Percentiles rank a stretch among this genome's conserved stretches.
These are phyloP conservation scores for Tetraselmis chui DNA, from an alignment of 139 green algal species.

Conservation along the genomic window DNA sequence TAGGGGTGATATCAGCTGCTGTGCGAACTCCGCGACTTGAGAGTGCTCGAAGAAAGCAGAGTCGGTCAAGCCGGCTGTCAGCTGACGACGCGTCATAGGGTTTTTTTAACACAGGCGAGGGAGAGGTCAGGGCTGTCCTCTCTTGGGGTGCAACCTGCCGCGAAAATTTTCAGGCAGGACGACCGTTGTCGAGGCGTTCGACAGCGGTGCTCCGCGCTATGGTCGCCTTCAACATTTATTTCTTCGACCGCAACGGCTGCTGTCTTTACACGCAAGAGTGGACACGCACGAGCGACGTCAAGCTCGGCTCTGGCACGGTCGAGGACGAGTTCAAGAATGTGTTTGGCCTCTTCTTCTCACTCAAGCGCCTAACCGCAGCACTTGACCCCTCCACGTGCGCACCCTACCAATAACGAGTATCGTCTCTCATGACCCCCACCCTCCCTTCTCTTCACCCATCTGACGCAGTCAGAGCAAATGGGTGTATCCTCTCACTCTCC, in stretches of 20 bases:
- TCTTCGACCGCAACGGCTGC: constrained; percentile 71
- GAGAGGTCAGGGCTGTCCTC: too few relatives aligned
- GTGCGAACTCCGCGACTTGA: too few relatives aligned
- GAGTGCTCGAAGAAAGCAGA: too few relatives aligned
- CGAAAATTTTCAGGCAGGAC: too few relatives aligned
- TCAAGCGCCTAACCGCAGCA: constrained; percentile 75
- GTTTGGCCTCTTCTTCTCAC: constrained; percentile 90
- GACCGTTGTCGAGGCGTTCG: too few relatives aligned
- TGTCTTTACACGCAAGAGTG: constrained; percentile 90
- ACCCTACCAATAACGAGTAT: not conserved
- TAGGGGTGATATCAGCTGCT: too few relatives aligned
- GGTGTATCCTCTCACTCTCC: constrained; percentile 1
- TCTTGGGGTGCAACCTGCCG: too few relatives aligned
- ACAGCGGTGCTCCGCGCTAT: constrained; percentile 28
- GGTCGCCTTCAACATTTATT: constrained; percentile 69
- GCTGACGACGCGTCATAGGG: too few relatives aligned
- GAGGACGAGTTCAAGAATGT: constrained; percentile 90
- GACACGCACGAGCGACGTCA: constrained; percentile 66
- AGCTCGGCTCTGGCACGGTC: constrained; percentile 52
- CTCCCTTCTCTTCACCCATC: not conserved
- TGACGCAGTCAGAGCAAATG: not conserved
- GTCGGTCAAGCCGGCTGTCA: too few relatives aligned
- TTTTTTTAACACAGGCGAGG: too few relatives aligned
- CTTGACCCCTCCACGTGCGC: constrained; percentile 73
- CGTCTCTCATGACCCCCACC: not conserved